phyloP scores from a whole-genome alignment of 2,329 filamentous ascomycete species.

The Microsporum ferrugineum region DNA sequence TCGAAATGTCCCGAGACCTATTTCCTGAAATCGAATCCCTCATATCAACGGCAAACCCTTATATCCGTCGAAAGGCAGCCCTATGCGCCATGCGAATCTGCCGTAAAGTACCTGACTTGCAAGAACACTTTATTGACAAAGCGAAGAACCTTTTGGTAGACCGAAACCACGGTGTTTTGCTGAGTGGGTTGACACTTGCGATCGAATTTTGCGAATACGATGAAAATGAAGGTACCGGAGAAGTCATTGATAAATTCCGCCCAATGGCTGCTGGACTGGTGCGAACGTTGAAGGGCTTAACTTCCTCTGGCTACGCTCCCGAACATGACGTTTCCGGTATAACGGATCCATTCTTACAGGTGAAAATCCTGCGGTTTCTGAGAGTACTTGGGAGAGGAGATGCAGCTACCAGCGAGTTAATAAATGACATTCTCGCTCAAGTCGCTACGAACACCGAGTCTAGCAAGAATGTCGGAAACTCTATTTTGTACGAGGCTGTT shows the following conservation, averaged over 20 bases:
- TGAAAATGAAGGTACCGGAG: constrained; percentile 81
- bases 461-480: constrained; percentile 96
- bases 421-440: constrained; percentile 95
- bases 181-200: constrained; percentile 84
- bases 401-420: constrained; percentile 79
- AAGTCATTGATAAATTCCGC: constrained; percentile 83
- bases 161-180: constrained; percentile 85
- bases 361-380: constrained; percentile 82
- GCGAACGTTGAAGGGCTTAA: constrained; percentile 80
- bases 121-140: constrained; percentile 95
- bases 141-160: constrained; percentile 78
- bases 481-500: constrained; percentile 93
- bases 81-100: constrained; percentile 99
- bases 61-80: constrained; percentile 91
- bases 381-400: constrained; percentile 81
- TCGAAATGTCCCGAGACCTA: constrained; percentile 96
- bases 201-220: constrained; percentile 90
- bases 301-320: constrained; percentile 89
- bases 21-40: constrained; percentile 93
- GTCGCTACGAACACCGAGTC: constrained; percentile 97
- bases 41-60: constrained; percentile 89
- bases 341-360: constrained; percentile 92
- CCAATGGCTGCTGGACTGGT: constrained; percentile 75
- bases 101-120: constrained; percentile 90
- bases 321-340: constrained; percentile 98